Percentiles rank a stretch among this genome's conserved stretches.
phyloP scores from a whole-genome alignment of 441 rosid species.

The Eruca vesicaria region DNA sequence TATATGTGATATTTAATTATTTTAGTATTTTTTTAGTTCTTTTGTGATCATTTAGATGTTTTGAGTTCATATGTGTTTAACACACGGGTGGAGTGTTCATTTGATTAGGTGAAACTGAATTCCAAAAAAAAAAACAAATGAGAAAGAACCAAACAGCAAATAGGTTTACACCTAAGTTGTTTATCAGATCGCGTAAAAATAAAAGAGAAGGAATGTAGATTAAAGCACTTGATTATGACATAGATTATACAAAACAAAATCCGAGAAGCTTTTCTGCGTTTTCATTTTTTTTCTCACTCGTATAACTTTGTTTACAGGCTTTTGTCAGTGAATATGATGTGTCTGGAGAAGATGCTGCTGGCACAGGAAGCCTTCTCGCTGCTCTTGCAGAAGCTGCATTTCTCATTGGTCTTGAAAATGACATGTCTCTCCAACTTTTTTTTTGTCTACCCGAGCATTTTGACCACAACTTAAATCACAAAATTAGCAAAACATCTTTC shows the following conservation, averaged over 20 bases:
- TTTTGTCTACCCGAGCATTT: background rate
- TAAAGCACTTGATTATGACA: too few species aligned
- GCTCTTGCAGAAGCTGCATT: constrained; percentile 83
- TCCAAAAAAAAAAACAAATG: background rate
- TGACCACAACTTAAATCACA: background rate
- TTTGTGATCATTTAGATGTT: too few species aligned
- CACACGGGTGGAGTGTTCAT: background rate
- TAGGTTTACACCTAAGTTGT: background rate
- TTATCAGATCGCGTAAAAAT: background rate
- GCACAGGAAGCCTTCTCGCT: constrained; percentile 77
- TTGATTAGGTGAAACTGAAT: too few species aligned
- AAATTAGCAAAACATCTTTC: background rate
- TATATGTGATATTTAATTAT: too few species aligned
- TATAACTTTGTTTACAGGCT: constrained; percentile 2
- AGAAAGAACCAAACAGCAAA: background rate
- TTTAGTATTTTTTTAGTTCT: too few species aligned
- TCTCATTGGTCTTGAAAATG: constrained; percentile 84
- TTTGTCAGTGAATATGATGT: constrained; percentile 92
- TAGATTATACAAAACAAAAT: too few species aligned
- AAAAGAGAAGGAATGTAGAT: background rate
- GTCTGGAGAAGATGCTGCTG: constrained; percentile 67
- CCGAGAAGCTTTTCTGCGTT: too few species aligned
- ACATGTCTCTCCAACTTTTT: constrained; percentile 45
- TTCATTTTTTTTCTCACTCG: too few species aligned
- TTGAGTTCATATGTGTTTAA: too few species aligned